Evolutionary conservation across 805 yeast species (phyloP).

Genomic region (Candida peoriensis): DNA sequence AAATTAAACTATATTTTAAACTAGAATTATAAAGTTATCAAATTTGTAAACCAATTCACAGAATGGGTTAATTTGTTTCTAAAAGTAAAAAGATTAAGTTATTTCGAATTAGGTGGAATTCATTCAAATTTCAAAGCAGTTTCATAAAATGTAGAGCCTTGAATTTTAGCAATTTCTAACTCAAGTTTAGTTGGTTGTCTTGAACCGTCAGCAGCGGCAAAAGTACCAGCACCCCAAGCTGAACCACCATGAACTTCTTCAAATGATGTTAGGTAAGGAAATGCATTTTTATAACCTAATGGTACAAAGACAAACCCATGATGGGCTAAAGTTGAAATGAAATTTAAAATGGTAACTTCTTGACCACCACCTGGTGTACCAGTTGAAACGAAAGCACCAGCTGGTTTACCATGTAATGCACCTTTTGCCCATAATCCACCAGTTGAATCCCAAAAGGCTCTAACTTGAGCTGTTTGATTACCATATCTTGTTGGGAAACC

Average conservation of each 20-base stretch:
- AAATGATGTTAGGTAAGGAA: slow-evolving; percentile 48
- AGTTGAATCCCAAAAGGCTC: slow-evolving; percentile 68
- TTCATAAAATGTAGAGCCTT: slow-evolving; percentile 60
- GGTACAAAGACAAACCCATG: slow-evolving; percentile 78
- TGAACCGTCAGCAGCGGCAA: slow-evolving; percentile 72
- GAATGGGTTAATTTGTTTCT: too few relatives aligned
- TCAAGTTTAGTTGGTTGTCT: slow-evolving; percentile 64
- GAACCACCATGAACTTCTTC: slow-evolving; percentile 75
- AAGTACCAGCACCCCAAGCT: slow-evolving; percentile 84
- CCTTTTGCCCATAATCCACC: slow-evolving; percentile 75
- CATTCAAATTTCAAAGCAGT: slow-evolving; percentile 33
- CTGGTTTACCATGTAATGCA: slow-evolving; percentile 64
- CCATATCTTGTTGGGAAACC: slow-evolving; percentile 90
- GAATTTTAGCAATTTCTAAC: slow-evolving; percentile 54
- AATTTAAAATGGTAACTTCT: slow-evolving; percentile 57
- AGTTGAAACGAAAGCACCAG: slow-evolving; percentile 65
- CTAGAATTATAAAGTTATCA: too few relatives aligned
- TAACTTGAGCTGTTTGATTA: slow-evolving; percentile 69
- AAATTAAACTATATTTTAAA: too few relatives aligned
- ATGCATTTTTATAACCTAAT: slow-evolving; percentile 59
- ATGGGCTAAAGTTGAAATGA: slow-evolving; percentile 57
- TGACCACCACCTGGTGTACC: slow-evolving; percentile 77
- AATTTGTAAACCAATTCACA: too few relatives aligned
- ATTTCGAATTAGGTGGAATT: too few relatives aligned
- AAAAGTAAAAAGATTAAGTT: too few relatives aligned